Percentiles rank a stretch among this genome's conserved stretches.
Evolutionary conservation across 768 basidiomycete species (phyloP).

Genomic region (Antrodiella citrinella): DNA sequence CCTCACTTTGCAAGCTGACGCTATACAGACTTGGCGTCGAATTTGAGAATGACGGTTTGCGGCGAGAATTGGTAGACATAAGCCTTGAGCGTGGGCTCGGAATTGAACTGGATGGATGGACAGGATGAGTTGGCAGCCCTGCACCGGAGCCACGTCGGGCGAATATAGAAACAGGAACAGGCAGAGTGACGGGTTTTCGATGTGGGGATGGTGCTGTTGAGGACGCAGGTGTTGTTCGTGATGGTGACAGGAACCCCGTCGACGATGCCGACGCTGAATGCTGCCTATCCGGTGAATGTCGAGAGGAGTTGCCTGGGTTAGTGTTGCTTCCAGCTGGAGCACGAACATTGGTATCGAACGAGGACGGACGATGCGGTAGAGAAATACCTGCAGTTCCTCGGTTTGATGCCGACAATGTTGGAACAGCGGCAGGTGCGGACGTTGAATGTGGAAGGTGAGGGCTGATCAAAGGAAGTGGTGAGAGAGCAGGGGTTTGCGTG

Average conservation of each 20-base stretch:
- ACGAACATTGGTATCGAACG: not conserved
- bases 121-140: slow-evolving; percentile 1
- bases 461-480: slow-evolving; percentile 15
- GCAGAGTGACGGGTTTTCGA: slow-evolving; percentile 10
- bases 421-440: slow-evolving; percentile 36
- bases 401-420: slow-evolving; percentile 18
- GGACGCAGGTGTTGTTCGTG: slow-evolving; percentile 15
- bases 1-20: slow-evolving; percentile 25
- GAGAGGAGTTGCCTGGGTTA: not conserved
- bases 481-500: slow-evolving; percentile 17
- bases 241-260: slow-evolving; percentile 15
- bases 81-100: slow-evolving; percentile 15
- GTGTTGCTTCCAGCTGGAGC: not conserved
- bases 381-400: slow-evolving; percentile 13
- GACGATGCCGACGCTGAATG: slow-evolving; percentile 4
- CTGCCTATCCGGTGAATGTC: not conserved
- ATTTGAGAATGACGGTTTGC: slow-evolving; percentile 32
- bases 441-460: slow-evolving; percentile 26
- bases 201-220: slow-evolving; percentile 20
- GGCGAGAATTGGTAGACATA: slow-evolving; percentile 22
- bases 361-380: slow-evolving; percentile 6
- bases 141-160: slow-evolving; percentile 14
- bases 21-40: slow-evolving; percentile 26
- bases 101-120: not conserved
- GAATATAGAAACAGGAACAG: slow-evolving; percentile 13